Conservation (phyloP, 768 basidiomycete species). For the Sporobolomyces pararoseus region DNA sequence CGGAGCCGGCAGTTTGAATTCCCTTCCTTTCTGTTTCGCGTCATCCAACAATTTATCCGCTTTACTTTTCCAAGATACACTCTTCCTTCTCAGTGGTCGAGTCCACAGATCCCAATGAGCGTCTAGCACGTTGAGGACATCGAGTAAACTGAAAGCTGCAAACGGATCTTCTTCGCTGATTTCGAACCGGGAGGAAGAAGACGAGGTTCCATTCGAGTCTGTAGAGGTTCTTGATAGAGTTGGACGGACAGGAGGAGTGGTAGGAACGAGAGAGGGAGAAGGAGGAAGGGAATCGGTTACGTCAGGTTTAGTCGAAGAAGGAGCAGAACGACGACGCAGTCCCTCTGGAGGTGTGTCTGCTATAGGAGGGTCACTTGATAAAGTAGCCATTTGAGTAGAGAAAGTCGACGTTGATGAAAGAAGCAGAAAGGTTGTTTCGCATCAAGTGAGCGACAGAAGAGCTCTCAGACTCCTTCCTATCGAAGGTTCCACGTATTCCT, state of each 20-base stretch:
- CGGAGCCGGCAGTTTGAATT: conserved; percentile 22
- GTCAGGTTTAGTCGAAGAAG: conserved; percentile 5
- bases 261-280: conserved; percentile 2
- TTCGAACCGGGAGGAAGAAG: conserved; percentile 23
- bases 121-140: conserved; percentile 43
- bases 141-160: conserved; percentile 36
- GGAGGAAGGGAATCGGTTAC: conserved; percentile 1
- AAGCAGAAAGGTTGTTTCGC: neutral
- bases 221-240: conserved; percentile 14
- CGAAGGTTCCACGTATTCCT: no score
- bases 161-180: conserved; percentile 37
- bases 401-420: neutral
- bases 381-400: neutral
- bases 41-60: conserved; percentile 36
- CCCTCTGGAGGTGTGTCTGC: neutral
- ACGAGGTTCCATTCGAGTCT: neutral
- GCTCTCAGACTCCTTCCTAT: no score
- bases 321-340: conserved; percentile 1
- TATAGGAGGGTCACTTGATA: neutral
- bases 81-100: conserved; percentile 31
- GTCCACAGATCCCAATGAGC: conserved; percentile 42
- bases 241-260: neutral
- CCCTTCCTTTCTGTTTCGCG: conserved; percentile 17
- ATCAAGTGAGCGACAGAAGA: no score
- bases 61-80: conserved; percentile 23